Evolutionary conservation across 306 rosid species (phyloP).

Genomic region (Pyrus bretschneideri): DNA sequence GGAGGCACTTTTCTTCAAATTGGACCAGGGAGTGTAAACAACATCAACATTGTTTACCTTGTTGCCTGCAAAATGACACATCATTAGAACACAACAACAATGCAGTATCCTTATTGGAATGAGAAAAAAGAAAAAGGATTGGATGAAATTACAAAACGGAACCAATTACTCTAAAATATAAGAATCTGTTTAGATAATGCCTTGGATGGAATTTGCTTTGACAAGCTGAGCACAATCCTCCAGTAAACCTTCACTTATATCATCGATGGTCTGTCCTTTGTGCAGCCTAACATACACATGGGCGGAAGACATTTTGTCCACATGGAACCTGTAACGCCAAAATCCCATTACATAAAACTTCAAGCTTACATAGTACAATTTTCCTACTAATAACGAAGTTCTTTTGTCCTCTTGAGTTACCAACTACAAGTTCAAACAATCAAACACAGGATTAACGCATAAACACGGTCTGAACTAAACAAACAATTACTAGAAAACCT

Average conservation of each 20-base stretch:
- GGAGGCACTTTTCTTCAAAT: conserved; percentile 92
- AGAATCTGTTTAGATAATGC: conserved; percentile 28
- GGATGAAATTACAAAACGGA: background rate
- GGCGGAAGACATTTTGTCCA: conserved; percentile 97
- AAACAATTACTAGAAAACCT: background rate
- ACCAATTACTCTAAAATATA: conserved; percentile 8
- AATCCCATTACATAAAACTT: background rate
- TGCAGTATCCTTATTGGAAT: background rate
- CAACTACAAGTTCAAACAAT: background rate
- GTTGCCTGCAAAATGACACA: conserved; percentile 50
- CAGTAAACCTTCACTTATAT: conserved; percentile 71
- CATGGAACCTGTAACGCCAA: conserved; percentile 70
- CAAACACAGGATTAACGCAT: background rate
- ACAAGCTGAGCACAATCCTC: conserved; percentile 98
- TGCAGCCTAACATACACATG: conserved; percentile 93
- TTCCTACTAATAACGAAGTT: background rate
- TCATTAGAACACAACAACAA: conserved; percentile 1
- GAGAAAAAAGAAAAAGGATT: background rate
- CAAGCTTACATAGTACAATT: background rate
- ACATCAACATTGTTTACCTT: conserved; percentile 90
- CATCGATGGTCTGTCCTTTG: conserved; percentile 84
- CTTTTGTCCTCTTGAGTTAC: background rate
- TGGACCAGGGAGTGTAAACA: conserved; percentile 96
- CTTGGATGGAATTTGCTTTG: conserved; percentile 98
- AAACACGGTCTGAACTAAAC: background rate